Conservation (phyloP, 192 early-diverging fungal genomes). For the Coemansia sp. region DNA sequence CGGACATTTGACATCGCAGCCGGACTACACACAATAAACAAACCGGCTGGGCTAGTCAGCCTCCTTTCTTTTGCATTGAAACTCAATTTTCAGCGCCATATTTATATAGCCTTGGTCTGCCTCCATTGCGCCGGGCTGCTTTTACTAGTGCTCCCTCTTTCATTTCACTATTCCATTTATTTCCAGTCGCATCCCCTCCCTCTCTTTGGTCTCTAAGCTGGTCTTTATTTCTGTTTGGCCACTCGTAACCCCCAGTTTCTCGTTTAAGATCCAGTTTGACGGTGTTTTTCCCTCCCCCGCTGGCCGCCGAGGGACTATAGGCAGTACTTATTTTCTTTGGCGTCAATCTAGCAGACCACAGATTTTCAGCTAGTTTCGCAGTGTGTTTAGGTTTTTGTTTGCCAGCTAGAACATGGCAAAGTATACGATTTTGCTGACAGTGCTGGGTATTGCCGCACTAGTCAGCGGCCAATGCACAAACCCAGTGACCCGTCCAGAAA, state of each 20-base stretch:
- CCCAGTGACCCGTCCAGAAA: constrained; percentile 42
- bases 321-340: constrained; percentile 4
- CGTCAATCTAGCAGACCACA: neutral
- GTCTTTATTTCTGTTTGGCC: constrained; percentile 17
- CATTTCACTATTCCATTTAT: constrained; percentile 11
- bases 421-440: constrained; percentile 17
- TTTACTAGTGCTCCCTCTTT: constrained; percentile 7
- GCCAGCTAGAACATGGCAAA: constrained; percentile 30
- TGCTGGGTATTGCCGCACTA: constrained; percentile 23
- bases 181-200: constrained; percentile 4
- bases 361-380: neutral
- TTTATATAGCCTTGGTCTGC: constrained; percentile 1
- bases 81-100: constrained; percentile 1
- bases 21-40: constrained; percentile 9
- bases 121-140: constrained; percentile 5
- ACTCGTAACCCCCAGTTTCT: neutral
- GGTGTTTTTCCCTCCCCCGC: constrained; percentile 20
- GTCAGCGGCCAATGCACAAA: constrained; percentile 38
- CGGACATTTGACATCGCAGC: constrained; percentile 2
- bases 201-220: constrained; percentile 22
- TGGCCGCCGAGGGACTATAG: constrained; percentile 30
- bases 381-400: neutral
- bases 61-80: constrained; percentile 7
- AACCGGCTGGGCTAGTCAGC: constrained; percentile 5
- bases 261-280: constrained; percentile 1